Evolutionary conservation across 768 basidiomycete species (phyloP), one percentile per base, ranked within the genome.

Genomic region (Amanita brunnescens): DNA sequence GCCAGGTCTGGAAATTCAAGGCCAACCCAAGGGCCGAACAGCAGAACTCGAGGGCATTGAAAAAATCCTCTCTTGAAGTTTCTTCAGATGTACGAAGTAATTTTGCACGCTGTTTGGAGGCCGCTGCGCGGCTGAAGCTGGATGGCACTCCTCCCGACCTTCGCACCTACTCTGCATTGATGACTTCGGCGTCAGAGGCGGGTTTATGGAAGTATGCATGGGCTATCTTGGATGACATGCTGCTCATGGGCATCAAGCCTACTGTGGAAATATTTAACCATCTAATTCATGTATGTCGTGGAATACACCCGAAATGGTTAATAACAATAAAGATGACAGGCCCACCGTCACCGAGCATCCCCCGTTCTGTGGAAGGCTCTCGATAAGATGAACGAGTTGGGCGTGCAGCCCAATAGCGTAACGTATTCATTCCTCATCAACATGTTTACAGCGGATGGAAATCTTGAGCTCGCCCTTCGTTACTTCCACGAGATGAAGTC

Each of bases 171-270:
- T 76, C 81, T 54, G 62, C 68, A 3, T 64, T 91, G 3, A 67
- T 90, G 30, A 60, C 67, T 2, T 73, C 77, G 33, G 71, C 79
- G 49, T 70, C 76, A 0, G 55, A 60, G 6, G 67, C 75, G 33
- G 69, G 67, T 4, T 58, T 72, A 7, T 69, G 68, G 61, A 57
- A 73, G 24, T 79, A 86, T 54, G 75, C 82, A 3, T 76, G 75
- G 70, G 85, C 83, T 14, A 73, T 85, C 49, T 64, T 85, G 24
- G 81, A 85, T 32, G 85, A 89, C 61, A 87, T 89, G 84, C 47
- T 71, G 30, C 61, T 70, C 14, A 56, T 72, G 38, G 75, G 73
- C 2, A 54, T 89, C 18, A 53, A 63, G 40, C 83, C 79, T 4
- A 70, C 78, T 49, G 57, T 67, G 5, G 66, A 73, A 34, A 73